Percentiles rank a stretch among this genome's conserved stretches.
These are phyloP conservation scores for Solanum etuberosum DNA, from an alignment of 257 asterid genomes.

Conservation along the genomic window DNA sequence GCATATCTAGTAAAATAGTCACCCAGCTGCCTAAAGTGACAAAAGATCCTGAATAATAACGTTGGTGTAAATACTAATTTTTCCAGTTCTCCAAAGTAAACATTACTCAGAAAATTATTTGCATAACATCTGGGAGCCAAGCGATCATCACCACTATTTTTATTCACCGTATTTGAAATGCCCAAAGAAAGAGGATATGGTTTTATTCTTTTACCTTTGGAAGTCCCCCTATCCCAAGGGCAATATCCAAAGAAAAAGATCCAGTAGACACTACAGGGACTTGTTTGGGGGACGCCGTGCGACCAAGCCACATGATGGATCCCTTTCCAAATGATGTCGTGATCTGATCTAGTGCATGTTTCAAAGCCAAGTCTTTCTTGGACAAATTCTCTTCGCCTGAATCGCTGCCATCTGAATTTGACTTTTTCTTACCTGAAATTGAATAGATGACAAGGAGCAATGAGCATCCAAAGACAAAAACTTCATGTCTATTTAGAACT, in stretches of 20 bases:
- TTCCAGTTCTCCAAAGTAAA: background rate
- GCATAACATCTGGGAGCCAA: background rate
- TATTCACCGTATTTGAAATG: background rate
- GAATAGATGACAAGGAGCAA: background rate
- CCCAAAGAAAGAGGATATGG: background rate
- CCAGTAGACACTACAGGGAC: conserved; percentile 91
- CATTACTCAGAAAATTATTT: background rate
- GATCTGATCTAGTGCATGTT: conserved; percentile 83
- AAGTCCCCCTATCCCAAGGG: conserved; percentile 86
- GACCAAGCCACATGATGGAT: conserved; percentile 97
- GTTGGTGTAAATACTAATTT: background rate
- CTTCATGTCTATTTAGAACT: background rate
- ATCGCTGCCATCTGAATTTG: conserved; percentile 62
- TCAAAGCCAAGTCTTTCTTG: conserved; percentile 84
- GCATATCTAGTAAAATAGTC: background rate
- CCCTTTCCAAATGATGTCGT: conserved; percentile 80
- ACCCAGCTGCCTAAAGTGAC: background rate
- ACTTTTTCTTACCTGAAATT: conserved; percentile 51
- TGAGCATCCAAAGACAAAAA: background rate
- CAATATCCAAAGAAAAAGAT: conserved; percentile 73
- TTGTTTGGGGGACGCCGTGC: conserved; percentile 36
- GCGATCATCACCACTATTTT: background rate
- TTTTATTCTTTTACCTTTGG: conserved; percentile 50
- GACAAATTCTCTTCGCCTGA: conserved; percentile 85
- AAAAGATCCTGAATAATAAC: background rate